Percentiles rank a stretch among this genome's conserved stretches.
Evolutionary conservation across 768 basidiomycete species (phyloP).

Genomic region (Serendipita sp.): DNA sequence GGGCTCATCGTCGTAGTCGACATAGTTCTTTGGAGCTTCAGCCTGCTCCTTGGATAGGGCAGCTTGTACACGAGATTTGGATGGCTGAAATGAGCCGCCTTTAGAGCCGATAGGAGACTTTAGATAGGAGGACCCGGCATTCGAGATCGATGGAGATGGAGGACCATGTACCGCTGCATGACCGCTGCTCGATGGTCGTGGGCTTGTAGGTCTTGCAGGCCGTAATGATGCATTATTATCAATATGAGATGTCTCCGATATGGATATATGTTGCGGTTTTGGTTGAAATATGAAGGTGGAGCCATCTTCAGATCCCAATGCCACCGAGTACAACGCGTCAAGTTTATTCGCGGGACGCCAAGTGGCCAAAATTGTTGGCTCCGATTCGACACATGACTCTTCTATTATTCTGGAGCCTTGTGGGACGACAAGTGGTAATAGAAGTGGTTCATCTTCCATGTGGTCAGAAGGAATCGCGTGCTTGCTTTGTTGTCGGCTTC

Average conservation of each 20-base stretch:
- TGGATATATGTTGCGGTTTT: background rate
- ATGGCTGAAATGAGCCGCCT: slow-evolving; percentile 19
- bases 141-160: slow-evolving; percentile 25
- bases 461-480: background rate
- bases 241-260: background rate
- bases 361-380: background rate
- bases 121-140: slow-evolving; percentile 7
- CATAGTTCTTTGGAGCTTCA: slow-evolving; percentile 62
- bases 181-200: background rate
- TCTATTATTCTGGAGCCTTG: background rate
- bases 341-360: background rate
- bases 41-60: slow-evolving; percentile 52
- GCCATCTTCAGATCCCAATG: slow-evolving; percentile 25
- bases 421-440: background rate
- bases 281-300: slow-evolving; percentile 21
- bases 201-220: background rate
- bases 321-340: slow-evolving; percentile 10
- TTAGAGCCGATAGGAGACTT: background rate
- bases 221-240: background rate
- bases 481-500: background rate
- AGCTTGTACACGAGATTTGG: slow-evolving; percentile 51
- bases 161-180: slow-evolving; percentile 13
- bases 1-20: slow-evolving; percentile 70
- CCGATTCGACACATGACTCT: background rate
- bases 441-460: background rate